Conservation (phyloP, 2,329 filamentous ascomycete genomes). For the Colletotrichum chrysophilum region DNA sequence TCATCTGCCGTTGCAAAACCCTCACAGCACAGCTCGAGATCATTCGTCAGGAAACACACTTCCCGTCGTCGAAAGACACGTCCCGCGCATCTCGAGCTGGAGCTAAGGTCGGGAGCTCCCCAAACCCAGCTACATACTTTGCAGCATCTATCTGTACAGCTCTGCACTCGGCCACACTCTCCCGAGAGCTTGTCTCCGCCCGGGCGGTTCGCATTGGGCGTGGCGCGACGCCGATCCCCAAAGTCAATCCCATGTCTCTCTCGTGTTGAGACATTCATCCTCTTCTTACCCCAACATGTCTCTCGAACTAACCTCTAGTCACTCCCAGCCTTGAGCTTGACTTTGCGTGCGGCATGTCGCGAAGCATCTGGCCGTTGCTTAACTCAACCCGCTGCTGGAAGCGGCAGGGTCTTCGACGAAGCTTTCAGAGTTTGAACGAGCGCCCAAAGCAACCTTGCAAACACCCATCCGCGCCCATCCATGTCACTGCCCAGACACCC, state of each 20-base stretch:
- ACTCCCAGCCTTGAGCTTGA: neutral
- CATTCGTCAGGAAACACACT: neutral
- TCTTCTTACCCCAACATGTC: neutral
- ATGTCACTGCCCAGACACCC: neutral
- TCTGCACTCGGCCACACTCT: neutral
- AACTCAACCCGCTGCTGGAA: neutral
- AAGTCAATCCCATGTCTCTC: neutral
- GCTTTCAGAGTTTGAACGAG: neutral
- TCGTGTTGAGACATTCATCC: neutral
- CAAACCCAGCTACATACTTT: neutral
- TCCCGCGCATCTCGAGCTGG: neutral
- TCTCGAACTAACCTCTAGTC: neutral
- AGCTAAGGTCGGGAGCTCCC: neutral
- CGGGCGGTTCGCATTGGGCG: neutral
- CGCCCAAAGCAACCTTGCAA: conserved; percentile 4
- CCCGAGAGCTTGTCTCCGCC: neutral
- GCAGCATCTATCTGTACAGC: neutral
- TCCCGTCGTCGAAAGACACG: neutral
- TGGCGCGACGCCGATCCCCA: neutral
- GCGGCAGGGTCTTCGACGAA: neutral
- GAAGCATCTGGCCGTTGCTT: neutral
- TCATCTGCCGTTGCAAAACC: neutral
- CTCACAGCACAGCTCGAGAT: neutral
- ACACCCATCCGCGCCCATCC: neutral
- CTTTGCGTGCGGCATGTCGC: neutral